Conservation (phyloP, 805 yeast species). For the Tetrapisispora phaffii region DNA sequence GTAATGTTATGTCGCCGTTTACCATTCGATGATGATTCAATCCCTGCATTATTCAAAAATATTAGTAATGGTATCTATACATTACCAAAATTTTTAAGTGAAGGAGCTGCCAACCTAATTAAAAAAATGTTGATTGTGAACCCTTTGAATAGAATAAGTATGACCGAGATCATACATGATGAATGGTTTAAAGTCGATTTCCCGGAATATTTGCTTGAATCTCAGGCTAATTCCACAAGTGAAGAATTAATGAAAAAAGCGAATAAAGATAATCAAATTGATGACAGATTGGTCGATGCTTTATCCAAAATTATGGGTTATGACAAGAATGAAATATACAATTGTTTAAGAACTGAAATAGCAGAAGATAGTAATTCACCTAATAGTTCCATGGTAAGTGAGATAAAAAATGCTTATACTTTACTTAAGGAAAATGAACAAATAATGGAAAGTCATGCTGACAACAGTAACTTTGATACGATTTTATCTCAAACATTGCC, state of each 20-base stretch:
- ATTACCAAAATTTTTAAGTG: constrained; percentile 73
- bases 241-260: not conserved
- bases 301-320: constrained; percentile 81
- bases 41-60: constrained; percentile 87
- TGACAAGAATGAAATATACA: constrained; percentile 71
- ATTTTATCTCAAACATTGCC: constrained; percentile 56
- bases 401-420: constrained; percentile 77
- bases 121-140: constrained; percentile 90
- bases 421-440: constrained; percentile 71
- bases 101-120: constrained; percentile 74
- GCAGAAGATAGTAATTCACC: constrained; percentile 17
- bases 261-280: constrained; percentile 30
- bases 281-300: constrained; percentile 66
- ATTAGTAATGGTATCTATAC: constrained; percentile 89
- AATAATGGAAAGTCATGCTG: constrained; percentile 43
- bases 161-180: constrained; percentile 85
- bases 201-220: constrained; percentile 56
- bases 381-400: constrained; percentile 48
- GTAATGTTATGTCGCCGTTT: constrained; percentile 93
- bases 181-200: constrained; percentile 83
- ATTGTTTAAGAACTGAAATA: constrained; percentile 40
- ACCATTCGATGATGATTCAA: constrained; percentile 94
- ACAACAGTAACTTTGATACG: constrained; percentile 43
- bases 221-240: not conserved
- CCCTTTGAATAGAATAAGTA: constrained; percentile 87